These are phyloP conservation scores for Chlamydomonas sphaeroides DNA, from an alignment of 139 green algal species.

Conservation along the genomic window DNA sequence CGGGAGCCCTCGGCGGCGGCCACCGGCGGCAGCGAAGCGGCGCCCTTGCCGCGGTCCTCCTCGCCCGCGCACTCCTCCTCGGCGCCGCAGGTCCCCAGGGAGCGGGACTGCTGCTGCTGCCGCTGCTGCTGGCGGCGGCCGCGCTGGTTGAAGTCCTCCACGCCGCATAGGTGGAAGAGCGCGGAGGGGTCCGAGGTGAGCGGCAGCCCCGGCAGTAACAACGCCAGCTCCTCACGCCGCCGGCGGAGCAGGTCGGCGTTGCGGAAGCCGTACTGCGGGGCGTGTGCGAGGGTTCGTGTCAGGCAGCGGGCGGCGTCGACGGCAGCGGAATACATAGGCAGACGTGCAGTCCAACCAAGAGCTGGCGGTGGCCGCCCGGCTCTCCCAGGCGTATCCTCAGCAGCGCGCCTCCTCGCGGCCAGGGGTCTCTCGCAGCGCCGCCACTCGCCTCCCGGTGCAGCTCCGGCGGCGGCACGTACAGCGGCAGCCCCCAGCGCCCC, in stretches of 20 bases:
- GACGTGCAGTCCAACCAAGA: no score
- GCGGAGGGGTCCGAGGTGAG: conserved; percentile 4
- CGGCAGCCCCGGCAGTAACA: background rate
- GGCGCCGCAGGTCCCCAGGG: no score
- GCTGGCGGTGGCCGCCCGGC: no score
- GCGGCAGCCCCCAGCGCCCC: background rate
- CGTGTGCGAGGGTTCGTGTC: no score
- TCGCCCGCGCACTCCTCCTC: no score
- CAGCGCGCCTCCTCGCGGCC: no score
- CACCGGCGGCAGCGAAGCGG: background rate
- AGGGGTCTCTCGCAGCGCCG: no score
- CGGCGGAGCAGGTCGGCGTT: conserved; percentile 21
- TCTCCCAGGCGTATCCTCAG: no score
- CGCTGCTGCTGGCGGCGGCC: background rate
- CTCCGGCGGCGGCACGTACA: conserved; percentile 25
- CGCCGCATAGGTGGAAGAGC: conserved; percentile 30
- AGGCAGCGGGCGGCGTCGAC: no score
- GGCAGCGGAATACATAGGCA: no score
- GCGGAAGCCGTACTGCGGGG: conserved; percentile 36
- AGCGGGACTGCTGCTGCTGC: background rate
- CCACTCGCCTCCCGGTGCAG: conserved; percentile 10
- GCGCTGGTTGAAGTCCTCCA: conserved; percentile 2
- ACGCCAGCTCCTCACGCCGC: background rate
- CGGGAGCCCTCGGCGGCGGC: background rate
- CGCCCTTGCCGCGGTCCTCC: no score